Percentiles rank a stretch among this genome's conserved stretches.
Conservation (phyloP, 208 protist species). For the Leishmania tarentolae region DNA sequence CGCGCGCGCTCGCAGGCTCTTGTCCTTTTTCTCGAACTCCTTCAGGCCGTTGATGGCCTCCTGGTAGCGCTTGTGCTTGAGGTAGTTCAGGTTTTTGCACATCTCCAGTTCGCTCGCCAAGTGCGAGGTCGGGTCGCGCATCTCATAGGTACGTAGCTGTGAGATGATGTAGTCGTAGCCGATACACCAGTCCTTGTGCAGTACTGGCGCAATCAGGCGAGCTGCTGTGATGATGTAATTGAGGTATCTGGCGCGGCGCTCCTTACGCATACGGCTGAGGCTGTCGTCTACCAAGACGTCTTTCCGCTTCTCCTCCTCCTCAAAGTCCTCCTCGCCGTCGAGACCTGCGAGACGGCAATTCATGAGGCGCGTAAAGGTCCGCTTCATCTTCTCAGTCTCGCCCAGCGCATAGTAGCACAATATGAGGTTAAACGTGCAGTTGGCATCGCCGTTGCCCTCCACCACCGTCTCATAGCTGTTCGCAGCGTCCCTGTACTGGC, state of each 20-base stretch:
- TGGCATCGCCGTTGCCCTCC: conserved; percentile 90
- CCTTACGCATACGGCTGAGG: conserved; percentile 82
- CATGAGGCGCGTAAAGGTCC: conserved; percentile 91
- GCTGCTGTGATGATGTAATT: conserved; percentile 91
- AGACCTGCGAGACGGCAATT: conserved; percentile 65
- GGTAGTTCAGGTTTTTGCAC: conserved; percentile 94
- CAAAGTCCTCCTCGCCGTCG: conserved; percentile 81
- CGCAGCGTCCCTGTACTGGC: conserved; percentile 97
- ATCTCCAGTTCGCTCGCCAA: conserved; percentile 96
- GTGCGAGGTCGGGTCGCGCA: conserved; percentile 85
- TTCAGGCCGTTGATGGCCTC: conserved; percentile 94
- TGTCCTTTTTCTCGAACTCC: conserved; percentile 96
- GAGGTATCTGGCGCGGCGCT: conserved; percentile 76
- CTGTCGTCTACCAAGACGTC: conserved; percentile 86
- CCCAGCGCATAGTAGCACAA: conserved; percentile 97
- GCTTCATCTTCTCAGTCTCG: conserved; percentile 94
- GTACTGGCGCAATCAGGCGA: conserved; percentile 94
- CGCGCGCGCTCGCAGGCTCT: conserved; percentile 84
- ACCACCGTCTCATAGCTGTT: conserved; percentile 95
- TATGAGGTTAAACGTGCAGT: conserved; percentile 95
- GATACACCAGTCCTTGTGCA: conserved; percentile 92
- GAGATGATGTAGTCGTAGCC: conserved; percentile 96
- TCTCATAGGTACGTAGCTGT: conserved; percentile 88
- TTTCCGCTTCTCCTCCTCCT: conserved; percentile 84
- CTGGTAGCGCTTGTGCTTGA: conserved; percentile 94